Conservation (phyloP, 2,329 filamentous ascomycete genomes). For the Trichoderma citrinoviride region DNA sequence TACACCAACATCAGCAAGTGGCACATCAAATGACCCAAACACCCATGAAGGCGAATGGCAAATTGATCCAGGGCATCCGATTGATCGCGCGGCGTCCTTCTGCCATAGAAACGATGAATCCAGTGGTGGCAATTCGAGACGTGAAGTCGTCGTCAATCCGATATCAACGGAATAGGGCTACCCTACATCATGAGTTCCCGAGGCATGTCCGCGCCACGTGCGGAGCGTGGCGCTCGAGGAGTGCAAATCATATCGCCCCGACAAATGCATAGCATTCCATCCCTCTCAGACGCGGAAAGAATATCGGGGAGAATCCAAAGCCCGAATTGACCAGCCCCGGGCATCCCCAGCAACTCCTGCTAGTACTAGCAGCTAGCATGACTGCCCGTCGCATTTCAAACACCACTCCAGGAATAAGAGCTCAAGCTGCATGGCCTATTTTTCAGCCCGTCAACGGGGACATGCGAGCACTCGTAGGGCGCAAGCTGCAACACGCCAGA, state of each 20-base stretch:
- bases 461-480: not conserved
- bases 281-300: not conserved
- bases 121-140: not conserved
- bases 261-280: not conserved
- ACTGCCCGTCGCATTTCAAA: not conserved
- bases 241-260: too few relatives aligned
- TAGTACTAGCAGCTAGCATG: not conserved
- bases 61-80: slow-evolving; percentile 2
- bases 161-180: not conserved
- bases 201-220: not conserved
- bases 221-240: too few relatives aligned
- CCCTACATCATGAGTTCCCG: not conserved
- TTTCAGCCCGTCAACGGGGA: not conserved
- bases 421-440: not conserved
- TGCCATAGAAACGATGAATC: not conserved
- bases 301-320: not conserved
- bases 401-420: not conserved
- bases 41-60: not conserved
- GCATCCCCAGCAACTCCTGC: not conserved
- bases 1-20: not conserved
- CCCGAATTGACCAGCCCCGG: not conserved
- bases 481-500: not conserved
- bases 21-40: not conserved
- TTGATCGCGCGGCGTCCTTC: not conserved
- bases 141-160: not conserved